Percentiles rank a stretch among this genome's conserved stretches.
Evolutionary conservation across 2,329 filamentous ascomycete genomes (phyloP).

Genomic region (Chaetomiaceae sp.): DNA sequence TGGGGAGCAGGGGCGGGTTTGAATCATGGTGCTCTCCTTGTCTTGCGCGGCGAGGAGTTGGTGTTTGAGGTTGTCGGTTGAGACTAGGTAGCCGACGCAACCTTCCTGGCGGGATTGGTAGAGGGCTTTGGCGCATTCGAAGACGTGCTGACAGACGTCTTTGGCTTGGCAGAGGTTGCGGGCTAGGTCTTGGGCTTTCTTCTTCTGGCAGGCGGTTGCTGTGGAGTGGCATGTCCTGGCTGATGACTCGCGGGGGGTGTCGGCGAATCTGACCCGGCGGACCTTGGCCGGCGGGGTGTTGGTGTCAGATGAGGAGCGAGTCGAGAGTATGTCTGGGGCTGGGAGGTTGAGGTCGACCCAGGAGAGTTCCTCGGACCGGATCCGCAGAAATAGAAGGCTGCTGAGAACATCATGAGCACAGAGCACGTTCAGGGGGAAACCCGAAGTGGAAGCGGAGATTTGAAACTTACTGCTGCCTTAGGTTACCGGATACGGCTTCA

Average conservation of each 20-base stretch:
- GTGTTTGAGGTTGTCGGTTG: slow-evolving; percentile 2
- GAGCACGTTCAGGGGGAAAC: neutral
- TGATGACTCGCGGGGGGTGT: neutral
- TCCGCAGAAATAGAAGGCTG: neutral
- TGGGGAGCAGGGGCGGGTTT: neutral
- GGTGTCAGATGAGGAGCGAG: neutral
- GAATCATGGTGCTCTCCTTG: slow-evolving; percentile 1
- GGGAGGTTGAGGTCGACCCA: slow-evolving; percentile 1
- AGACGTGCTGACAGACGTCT: slow-evolving; percentile 4
- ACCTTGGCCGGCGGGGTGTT: neutral
- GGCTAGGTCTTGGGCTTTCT: neutral
- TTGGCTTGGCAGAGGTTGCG: neutral
- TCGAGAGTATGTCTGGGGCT: neutral
- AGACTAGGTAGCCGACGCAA: neutral
- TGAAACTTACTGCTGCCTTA: neutral
- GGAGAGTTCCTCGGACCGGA: neutral
- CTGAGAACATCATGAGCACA: neutral
- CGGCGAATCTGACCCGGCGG: neutral
- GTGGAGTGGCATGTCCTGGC: neutral
- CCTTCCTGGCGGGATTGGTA: neutral
- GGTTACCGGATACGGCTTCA: neutral
- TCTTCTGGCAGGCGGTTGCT: neutral
- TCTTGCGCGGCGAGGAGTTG: neutral
- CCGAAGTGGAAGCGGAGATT: neutral
- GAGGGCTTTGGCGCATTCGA: neutral